Conservation (phyloP, 345 rosid species). For the Pseudoturritis turrita region DNA sequence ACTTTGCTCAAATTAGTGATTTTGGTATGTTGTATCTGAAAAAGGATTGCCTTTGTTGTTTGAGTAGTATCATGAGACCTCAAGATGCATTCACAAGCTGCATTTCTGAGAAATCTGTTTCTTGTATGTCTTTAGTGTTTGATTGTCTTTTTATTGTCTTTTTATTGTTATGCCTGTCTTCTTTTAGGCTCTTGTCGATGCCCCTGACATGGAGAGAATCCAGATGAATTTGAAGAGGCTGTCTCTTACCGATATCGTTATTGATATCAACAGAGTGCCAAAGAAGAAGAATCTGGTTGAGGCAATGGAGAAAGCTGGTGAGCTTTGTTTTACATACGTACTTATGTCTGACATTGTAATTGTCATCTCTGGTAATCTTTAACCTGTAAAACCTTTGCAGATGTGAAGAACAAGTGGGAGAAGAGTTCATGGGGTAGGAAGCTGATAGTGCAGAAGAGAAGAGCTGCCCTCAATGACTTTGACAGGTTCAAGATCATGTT, state of each 20-base stretch:
- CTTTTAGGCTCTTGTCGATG: conserved; percentile 75
- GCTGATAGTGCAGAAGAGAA: conserved; percentile 52
- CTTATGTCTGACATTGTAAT: not conserved
- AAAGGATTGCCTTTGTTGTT: not conserved
- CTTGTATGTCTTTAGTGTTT: not conserved
- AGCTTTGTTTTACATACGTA: not conserved
- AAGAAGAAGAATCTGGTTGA: conserved; percentile 67
- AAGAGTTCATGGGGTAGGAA: conserved; percentile 72
- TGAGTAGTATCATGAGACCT: not conserved
- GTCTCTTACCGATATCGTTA: conserved; percentile 70
- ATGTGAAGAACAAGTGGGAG: conserved; percentile 73
- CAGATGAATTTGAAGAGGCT: conserved; percentile 90
- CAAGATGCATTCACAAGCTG: not conserved
- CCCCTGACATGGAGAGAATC: conserved; percentile 81
- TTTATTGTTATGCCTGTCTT: not conserved
- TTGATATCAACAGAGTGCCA: conserved; percentile 70
- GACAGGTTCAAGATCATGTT: conserved; percentile 73
- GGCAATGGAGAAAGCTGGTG: conserved; percentile 90
- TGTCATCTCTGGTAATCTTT: not conserved
- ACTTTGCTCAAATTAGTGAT: not conserved
- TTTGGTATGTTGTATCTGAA: not conserved
- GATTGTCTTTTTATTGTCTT: not conserved
- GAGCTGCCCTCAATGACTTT: conserved; percentile 63
- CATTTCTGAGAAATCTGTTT: not conserved
- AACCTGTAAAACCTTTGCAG: conserved; percentile 15